These are phyloP conservation scores for Aphanomyces euteiches DNA, from an alignment of 352 stramenopile genomes.

Conservation along the genomic window DNA sequence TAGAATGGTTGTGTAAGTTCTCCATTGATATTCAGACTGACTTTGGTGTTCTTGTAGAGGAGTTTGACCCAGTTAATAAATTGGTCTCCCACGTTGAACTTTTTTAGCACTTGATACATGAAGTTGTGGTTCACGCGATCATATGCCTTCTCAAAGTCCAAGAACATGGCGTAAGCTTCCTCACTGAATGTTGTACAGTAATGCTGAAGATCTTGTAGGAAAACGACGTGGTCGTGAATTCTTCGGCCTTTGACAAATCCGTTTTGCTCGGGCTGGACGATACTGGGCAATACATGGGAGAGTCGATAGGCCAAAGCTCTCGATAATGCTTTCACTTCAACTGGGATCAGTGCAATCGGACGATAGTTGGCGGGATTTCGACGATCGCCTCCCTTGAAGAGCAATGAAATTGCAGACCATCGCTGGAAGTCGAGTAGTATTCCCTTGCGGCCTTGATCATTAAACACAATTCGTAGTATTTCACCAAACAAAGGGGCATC, in stretches of 20 bases:
- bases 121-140: neutral
- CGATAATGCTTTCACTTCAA: neutral
- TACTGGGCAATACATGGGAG: neutral
- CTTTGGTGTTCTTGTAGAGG: constrained; percentile 4
- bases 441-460: too few species aligned
- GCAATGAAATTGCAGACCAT: neutral
- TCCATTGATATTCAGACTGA: constrained; percentile 5
- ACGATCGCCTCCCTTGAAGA: neutral
- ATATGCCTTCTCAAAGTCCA: constrained; percentile 21
- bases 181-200: neutral
- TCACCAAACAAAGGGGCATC: too few species aligned
- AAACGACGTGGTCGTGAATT: neutral
- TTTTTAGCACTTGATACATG: neutral
- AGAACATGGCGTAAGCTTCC: neutral
- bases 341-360: neutral
- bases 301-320: neutral
- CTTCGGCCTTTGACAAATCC: neutral
- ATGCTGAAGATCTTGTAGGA: constrained; percentile 14
- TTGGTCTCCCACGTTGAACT: neutral
- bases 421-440: too few species aligned
- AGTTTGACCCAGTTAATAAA: constrained; percentile 1
- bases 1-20: neutral
- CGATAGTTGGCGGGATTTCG: neutral
- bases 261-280: constrained; percentile 14
- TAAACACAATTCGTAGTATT: too few species aligned